Evolutionary conservation across 108 stramenopile genomes (phyloP), one percentile per base, ranked within the genome.

Genomic region (Cylindrotheca closterium): DNA sequence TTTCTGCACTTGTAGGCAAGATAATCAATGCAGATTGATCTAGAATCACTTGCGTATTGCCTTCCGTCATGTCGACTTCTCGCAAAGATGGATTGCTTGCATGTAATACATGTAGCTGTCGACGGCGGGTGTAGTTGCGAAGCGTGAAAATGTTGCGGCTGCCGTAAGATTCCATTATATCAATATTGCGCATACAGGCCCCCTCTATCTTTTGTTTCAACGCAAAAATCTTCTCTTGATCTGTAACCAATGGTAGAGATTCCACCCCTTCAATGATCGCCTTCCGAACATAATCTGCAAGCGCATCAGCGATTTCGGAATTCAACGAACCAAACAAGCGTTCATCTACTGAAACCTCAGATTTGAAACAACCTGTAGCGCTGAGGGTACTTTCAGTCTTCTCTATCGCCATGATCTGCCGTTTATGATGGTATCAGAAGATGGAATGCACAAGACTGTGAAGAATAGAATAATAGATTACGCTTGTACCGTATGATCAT

Each of bases 81-180:
- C n/a, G n/a, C n/a, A n/a, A n/a, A n/a, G n/a, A n/a, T n/a, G n/a
- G n/a, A n/a, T n/a, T 10, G 37, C 37, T 10, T 42, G 51, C 32
- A 21, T 79, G 66, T 3, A 86, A 27, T 37, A 86, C 68, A 49
- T 65, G 70, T 48, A 77, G 65, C 15, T 82, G 77, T 42, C 76
- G 71, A 21, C 74, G 70, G 21, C 78, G 80, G n/a, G 65, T 48
- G 71, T 58, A 65, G 17, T 69, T 51, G 52, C 67, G 53, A 55
- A 86, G 66, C 24, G 82, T 79, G 26, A 86, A 83, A 22, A 86
- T 65, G 64, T 86, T 83, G 26, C 77, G 63, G 1, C 30, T 28
- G 19, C 64, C 69, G 34, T 81, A 86, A 3, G 68, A 52, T 63
- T 86, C 85, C 26, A 73, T 55, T 1, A 83, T 19, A 57, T 86